Evolutionary conservation across 306 rosid species (phyloP), one percentile per base, ranked within the genome.

Genomic region (Ziziphus jujuba): DNA sequence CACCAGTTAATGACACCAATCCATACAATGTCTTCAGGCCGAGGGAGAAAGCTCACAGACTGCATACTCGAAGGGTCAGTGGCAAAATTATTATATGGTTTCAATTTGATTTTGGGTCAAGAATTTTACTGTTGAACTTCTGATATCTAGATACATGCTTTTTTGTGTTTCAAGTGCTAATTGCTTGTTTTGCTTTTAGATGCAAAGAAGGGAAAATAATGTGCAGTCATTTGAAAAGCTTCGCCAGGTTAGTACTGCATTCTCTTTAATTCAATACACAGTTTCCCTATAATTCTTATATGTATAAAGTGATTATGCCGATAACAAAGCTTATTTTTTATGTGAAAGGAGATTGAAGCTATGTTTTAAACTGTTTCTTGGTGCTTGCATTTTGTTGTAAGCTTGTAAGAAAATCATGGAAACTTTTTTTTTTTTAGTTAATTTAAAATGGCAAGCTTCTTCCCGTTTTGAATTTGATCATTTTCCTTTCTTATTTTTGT

Each of bases 11-110:
- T 54, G 99, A 93, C 69, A 93, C 99, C 78, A 93, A 93, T 70
- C 99, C 99, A 2, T 93, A 93, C 75, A 93, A 93, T 82, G 99
- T 93, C 72, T 93, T 93, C 74, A 87, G 99, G 75, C 99, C 99
- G 13, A 90, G 99, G 84, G 99, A 93, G 80, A 93, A 93, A 84
- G 83, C 96, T 66, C 99, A 93, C 81, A 90, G 96, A 79, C 96
- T 93, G 70, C 97, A 93, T 80, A 88, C 99, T 49, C 88, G 99
- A 85, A 87, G 99, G 90, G 98, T 90, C 73, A 43, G 85, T 72
- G 65, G 61, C 67, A 77, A 71, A 65, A 58, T 72, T 44, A 62
- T 59, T 66, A 16, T 62, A 9, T 69, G 55, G 61, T 50, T 76
- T 65, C 51, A 49, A 47, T 66, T 13, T 44, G 61, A 54, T 49